phyloP scores from a whole-genome alignment of 768 basidiomycete species.

The Hygrophoropsis aurantiaca region DNA sequence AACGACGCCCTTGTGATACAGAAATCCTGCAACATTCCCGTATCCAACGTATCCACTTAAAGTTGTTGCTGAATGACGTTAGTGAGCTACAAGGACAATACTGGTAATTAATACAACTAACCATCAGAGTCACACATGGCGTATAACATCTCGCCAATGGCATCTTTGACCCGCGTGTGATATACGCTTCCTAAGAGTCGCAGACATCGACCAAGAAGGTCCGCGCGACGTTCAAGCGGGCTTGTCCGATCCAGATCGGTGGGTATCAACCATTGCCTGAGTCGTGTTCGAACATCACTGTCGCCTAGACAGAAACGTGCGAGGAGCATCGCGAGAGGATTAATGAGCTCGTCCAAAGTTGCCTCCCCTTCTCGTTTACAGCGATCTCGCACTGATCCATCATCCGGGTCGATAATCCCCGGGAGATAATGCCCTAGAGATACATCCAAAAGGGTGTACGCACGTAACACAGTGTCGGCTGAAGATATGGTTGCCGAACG shows the following conservation, averaged over 20 bases:
- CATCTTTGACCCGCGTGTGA: conserved; percentile 68
- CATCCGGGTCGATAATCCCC: conserved; percentile 61
- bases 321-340: conserved; percentile 76
- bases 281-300: conserved; percentile 49
- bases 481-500: conserved; percentile 26
- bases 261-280: conserved; percentile 74
- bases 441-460: conserved; percentile 68
- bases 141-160: conserved; percentile 86
- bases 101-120: conserved; percentile 21
- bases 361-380: conserved; percentile 52
- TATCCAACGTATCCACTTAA: conserved; percentile 86
- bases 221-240: conserved; percentile 71
- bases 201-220: conserved; percentile 77
- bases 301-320: conserved; percentile 69
- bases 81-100: background rate
- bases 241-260: conserved; percentile 75
- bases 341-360: conserved; percentile 73
- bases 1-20: conserved; percentile 88
- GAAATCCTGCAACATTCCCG: conserved; percentile 92
- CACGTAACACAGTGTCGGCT: conserved; percentile 57
- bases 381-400: conserved; percentile 53
- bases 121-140: conserved; percentile 79
- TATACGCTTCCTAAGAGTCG: conserved; percentile 76
- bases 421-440: conserved; percentile 64
- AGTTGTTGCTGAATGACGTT: conserved; percentile 49